Base-by-base conservation (phyloP, 768 basidiomycete species). In the Pleurotus sapidus region DNA sequence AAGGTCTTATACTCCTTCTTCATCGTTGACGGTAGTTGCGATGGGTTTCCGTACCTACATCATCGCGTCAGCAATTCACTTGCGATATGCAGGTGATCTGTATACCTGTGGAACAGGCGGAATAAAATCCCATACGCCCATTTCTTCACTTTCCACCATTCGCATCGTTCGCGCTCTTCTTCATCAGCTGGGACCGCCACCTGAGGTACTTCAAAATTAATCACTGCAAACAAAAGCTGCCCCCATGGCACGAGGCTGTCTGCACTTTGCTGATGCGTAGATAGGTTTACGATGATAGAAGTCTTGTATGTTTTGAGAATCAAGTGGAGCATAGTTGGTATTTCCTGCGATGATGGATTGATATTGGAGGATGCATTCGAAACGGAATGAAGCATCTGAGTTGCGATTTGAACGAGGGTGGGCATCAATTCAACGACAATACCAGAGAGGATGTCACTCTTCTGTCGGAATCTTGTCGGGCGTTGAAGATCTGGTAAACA, bases 121-220 rank as follows among this genome's bases (percentile, higher is more conserved):
- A 89, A 89, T 6, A 96, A 75, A 38, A 84, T 84, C n/a, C 80
- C 83, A 66, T 88, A 94, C 0, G 93, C 91, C 94, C 93, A 95
- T 67, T 96, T 96, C 74, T 95, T 95, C 7, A 88, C 82, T 67
- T 87, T 88, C 89, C 92, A 93, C 93, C 94, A 96, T 64, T 91
- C 89, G 46, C 78, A 83, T 47, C 77, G 78, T 73, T 94, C 91
- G 37, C 89, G 77, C 14, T 89, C 88, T 4, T 93, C 89, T 59
- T 85, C 82, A 57, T 90, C 84, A 25, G 79, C 83, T 1, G 90
- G 87, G 0, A 93, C 80, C 18, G 77, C 80, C 2, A 84, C 83
- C 53, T 75, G 72, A 0, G 89, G 89, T 25, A 94, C 75, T 57
- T 79, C 76, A 43, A 92, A 71, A 60, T 88, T 86, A n/a, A 95